Conservation (phyloP, 1,139 yeast species). For the Saccharomyces uvarum region DNA sequence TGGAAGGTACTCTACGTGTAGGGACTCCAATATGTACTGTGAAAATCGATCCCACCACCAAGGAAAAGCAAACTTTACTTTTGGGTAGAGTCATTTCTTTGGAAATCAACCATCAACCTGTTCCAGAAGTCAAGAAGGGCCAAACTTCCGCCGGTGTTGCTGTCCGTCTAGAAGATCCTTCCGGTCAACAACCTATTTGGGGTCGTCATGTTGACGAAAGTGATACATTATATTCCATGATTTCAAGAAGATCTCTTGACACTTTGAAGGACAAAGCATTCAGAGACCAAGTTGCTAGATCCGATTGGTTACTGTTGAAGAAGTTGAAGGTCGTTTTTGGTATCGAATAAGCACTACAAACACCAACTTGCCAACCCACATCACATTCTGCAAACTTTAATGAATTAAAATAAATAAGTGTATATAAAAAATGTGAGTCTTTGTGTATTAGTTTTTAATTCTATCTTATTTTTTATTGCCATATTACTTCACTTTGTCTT, state of each 20-base stretch:
- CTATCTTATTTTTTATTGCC: background rate
- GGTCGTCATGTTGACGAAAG: slow-evolving; percentile 97
- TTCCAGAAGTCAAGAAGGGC: slow-evolving; percentile 77
- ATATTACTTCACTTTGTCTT: background rate
- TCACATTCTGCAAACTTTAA: background rate
- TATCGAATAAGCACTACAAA: slow-evolving; percentile 22
- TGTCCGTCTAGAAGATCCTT: slow-evolving; percentile 89
- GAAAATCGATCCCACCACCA: slow-evolving; percentile 77
- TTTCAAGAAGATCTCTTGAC: slow-evolving; percentile 84
- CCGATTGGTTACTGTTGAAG: slow-evolving; percentile 89
- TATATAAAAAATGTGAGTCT: background rate
- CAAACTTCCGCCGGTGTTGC: slow-evolving; percentile 98
- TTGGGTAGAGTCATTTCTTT: slow-evolving; percentile 82
- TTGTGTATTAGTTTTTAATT: background rate
- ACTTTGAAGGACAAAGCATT: slow-evolving; percentile 97
- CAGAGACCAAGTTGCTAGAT: slow-evolving; percentile 87
- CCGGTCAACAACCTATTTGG: slow-evolving; percentile 93
- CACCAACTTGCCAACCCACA: background rate
- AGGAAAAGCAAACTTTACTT: slow-evolving; percentile 61
- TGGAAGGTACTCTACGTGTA: slow-evolving; percentile 78
- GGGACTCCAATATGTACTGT: slow-evolving; percentile 97
- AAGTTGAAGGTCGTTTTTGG: slow-evolving; percentile 80
- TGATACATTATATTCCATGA: slow-evolving; percentile 80
- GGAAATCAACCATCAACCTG: slow-evolving; percentile 89
- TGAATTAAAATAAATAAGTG: background rate